Evolutionary conservation across 371 early-diverging fungal species (phyloP), one percentile per base, ranked within the genome.

Genomic region (Mucor piriformis): DNA sequence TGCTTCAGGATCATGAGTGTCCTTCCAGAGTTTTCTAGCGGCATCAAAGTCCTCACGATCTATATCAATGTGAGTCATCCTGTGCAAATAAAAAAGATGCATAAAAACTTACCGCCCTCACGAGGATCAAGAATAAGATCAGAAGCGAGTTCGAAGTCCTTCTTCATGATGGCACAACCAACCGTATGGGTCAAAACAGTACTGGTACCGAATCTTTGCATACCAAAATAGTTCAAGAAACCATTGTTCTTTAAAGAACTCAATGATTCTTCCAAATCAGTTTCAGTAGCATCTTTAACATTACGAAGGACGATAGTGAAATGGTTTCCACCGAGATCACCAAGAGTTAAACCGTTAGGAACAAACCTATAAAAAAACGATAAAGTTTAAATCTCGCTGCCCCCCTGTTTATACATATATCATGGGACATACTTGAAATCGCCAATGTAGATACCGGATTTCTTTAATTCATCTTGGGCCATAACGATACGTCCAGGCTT

Each of bases 211-310:
- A 99, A 99, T 34, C 99, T 83, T 74, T 99, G 99, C 92, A 94
- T 92, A 18, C 98, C 99, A 77, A 88, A 99, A 79, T 99, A 99
- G 74, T 99, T 99, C 66, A 98, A 83, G 69, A 97, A 99, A 2
- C 97, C 96, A 34, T 76, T 72, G 3, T 81, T 64, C 13, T 77
- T 66, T 12, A 96, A 73, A 18, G 88, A 85, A 3, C 67, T 57
- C 56, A 96, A 69, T 11, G 92, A 83, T 0, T 68, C 60, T 13
- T 76, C 64, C 25, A 93, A 67, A 3, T 72, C 70, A 18, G 78
- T 67, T 34, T 79, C 73, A 21, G 24, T 65, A 7, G 71, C 64
- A n/a, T 71, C 78, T 18, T 65, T 54, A 0, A 81, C 74, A 54
- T 74, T 69, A 24, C 77, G 79, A 32, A 98, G 72, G 0, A 88